Evolutionary conservation across 2,329 filamentous ascomycete species (phyloP), one percentile per base, ranked within the genome.

Genomic region (Akanthomyces uredinophilus): DNA sequence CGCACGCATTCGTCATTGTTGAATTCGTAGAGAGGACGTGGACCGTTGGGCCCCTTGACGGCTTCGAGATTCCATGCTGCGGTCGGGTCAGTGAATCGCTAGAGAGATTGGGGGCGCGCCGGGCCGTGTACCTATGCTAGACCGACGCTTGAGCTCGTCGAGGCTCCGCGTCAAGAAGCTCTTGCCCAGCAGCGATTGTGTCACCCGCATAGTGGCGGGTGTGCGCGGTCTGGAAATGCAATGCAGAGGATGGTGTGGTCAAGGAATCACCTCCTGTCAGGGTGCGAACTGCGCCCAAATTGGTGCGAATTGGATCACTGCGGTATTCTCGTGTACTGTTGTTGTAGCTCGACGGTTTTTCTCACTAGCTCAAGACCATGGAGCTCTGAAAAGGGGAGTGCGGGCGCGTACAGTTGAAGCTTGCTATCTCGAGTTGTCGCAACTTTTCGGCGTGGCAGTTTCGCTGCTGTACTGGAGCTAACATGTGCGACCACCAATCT

Each of bases 21-120:
- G 76, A 94, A 94, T 67, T 80, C 77, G 69, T 88, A 83, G 39
- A 95, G 81, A 7, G 82, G 78, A 63, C 84, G 85, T 1, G 90
- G 87, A 27, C 83, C 84, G 1, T 80, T 81, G 27, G 89, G 84
- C 29, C 82, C 82, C 67, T 85, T 86, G 68, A 92, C 80, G 55
- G 83, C 87, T 75, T 93, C 89, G 67, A 89, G 79, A 58, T 83
- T 89, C 66, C 90, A 74, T 43, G 85, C 90, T 92, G 70, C 57
- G 2, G 27, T 20, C 5, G 5, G 11, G 24, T 59, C 41, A 50
- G 18, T 50, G 29, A 4, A 41, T 5, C 5, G 5, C 2, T n/a
- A 8, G 35, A 22, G 1, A n/a, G 35, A 27, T 43, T 55, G 29
- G 24, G 29, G 24, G 13, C 4, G 44, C 32, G 27, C 14, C 41